Conservation (phyloP, 495 filamentous ascomycete genomes). For the Neurospora sp. region DNA sequence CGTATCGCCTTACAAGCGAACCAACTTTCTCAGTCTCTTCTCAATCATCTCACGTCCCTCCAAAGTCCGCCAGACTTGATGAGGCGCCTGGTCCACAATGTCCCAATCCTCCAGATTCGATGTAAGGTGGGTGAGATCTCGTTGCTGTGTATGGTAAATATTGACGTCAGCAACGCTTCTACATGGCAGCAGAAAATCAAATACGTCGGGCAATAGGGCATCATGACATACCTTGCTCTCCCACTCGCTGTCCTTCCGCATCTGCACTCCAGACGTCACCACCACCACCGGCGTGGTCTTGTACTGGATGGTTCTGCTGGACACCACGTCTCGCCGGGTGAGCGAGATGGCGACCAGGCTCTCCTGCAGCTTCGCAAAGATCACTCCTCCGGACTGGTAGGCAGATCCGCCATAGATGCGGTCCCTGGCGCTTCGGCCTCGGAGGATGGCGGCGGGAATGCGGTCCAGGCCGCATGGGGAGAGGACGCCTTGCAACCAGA, state of each 20-base stretch:
- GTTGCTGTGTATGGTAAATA: slow-evolving; percentile 47
- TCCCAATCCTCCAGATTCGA: slow-evolving; percentile 74
- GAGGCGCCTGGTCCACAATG: slow-evolving; percentile 72
- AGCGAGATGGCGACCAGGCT: slow-evolving; percentile 75
- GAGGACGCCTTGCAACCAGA: slow-evolving; percentile 78
- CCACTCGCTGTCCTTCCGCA: slow-evolving; percentile 56
- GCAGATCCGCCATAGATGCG: slow-evolving; percentile 68
- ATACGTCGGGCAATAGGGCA: background rate
- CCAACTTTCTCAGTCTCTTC: slow-evolving; percentile 40
- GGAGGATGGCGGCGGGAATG: slow-evolving; percentile 64
- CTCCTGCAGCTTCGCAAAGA: slow-evolving; percentile 89
- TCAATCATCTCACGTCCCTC: slow-evolving; percentile 57
- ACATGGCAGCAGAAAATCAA: background rate
- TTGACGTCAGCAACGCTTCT: background rate
- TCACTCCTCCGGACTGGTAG: slow-evolving; percentile 67
- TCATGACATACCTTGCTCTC: slow-evolving; percentile 38
- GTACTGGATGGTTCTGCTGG: slow-evolving; percentile 65
- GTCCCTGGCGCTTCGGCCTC: slow-evolving; percentile 69
- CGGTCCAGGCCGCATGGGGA: slow-evolving; percentile 79
- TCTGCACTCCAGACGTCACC: slow-evolving; percentile 62
- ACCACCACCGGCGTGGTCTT: slow-evolving; percentile 62
- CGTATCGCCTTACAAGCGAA: slow-evolving; percentile 16
- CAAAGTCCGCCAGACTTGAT: slow-evolving; percentile 67
- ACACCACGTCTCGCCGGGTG: slow-evolving; percentile 67
- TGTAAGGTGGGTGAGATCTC: slow-evolving; percentile 70